These are phyloP conservation scores for Xerocomus minutiporus DNA, from an alignment of 1,284 basidiomycete species.

Conservation along the genomic window DNA sequence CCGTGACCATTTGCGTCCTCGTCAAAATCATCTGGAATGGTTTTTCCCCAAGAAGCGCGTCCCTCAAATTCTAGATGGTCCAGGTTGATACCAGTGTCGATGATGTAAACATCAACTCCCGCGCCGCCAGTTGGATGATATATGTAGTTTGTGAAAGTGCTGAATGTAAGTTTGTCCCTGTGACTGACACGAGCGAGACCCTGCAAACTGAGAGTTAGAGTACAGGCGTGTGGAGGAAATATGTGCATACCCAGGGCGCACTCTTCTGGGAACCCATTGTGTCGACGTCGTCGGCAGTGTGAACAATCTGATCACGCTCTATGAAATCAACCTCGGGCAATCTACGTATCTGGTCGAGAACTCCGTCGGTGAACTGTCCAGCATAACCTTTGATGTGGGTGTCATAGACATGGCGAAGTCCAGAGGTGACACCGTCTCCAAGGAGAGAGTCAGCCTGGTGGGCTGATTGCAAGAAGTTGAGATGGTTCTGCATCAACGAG, in stretches of 20 bases:
- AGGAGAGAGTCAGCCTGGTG: conserved; percentile 50
- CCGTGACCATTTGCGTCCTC: conserved; percentile 72
- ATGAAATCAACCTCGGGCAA: conserved; percentile 92
- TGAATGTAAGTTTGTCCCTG: conserved; percentile 70
- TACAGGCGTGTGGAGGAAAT: not conserved
- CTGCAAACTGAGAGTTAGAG: conserved; percentile 35
- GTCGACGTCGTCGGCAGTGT: conserved; percentile 57
- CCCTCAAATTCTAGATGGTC: conserved; percentile 85
- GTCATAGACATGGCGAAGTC: conserved; percentile 70
- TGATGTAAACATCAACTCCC: conserved; percentile 85
- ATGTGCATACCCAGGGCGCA: conserved; percentile 81
- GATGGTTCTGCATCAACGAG: conserved; percentile 63
- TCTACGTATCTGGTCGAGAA: conserved; percentile 76
- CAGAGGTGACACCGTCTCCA: conserved; percentile 42
- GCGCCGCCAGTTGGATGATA: conserved; percentile 76
- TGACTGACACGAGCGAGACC: conserved; percentile 96
- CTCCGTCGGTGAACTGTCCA: conserved; percentile 74
- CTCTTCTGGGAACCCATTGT: conserved; percentile 51
- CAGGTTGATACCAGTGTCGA: conserved; percentile 88
- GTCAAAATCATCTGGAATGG: conserved; percentile 80
- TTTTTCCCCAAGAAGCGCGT: conserved; percentile 80
- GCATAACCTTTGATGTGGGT: conserved; percentile 78
- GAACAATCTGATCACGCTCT: conserved; percentile 89
- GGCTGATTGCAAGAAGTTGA: conserved; percentile 63
- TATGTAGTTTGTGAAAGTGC: conserved; percentile 85